Conservation (phyloP, 2,329 filamentous ascomycete genomes). For the Mollisia scopiformis region DNA sequence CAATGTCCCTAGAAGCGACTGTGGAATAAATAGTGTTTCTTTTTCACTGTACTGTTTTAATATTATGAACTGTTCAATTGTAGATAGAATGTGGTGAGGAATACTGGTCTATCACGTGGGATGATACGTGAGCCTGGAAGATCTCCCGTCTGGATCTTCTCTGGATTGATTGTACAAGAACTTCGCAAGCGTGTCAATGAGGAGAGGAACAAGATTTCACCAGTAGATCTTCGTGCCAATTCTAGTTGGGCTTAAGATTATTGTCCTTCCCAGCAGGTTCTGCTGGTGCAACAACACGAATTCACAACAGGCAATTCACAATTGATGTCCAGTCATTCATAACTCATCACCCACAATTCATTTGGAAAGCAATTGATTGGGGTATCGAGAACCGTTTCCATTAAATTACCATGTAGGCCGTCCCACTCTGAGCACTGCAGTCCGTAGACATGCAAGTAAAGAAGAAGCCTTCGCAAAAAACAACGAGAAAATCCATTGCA, state of each 20-base stretch:
- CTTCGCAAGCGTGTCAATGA: no score
- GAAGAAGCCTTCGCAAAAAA: background rate
- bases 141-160: no score
- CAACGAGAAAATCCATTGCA: conserved; percentile 2
- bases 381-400: conserved; percentile 17
- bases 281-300: background rate
- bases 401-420: conserved; percentile 18
- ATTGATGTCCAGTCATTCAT: background rate
- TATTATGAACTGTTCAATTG: no score
- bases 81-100: no score
- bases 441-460: conserved; percentile 19
- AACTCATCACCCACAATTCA: background rate
- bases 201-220: no score
- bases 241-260: background rate
- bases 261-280: background rate
- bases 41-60: no score
- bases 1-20: background rate
- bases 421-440: conserved; percentile 12
- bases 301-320: background rate
- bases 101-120: no score
- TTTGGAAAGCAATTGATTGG: background rate
- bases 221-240: no score
- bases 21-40: no score
- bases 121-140: no score
- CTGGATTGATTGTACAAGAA: no score